Evolutionary conservation across 2,329 filamentous ascomycete genomes (phyloP), one percentile per base, ranked within the genome.

Genomic region (Sordariomycetes sp.): DNA sequence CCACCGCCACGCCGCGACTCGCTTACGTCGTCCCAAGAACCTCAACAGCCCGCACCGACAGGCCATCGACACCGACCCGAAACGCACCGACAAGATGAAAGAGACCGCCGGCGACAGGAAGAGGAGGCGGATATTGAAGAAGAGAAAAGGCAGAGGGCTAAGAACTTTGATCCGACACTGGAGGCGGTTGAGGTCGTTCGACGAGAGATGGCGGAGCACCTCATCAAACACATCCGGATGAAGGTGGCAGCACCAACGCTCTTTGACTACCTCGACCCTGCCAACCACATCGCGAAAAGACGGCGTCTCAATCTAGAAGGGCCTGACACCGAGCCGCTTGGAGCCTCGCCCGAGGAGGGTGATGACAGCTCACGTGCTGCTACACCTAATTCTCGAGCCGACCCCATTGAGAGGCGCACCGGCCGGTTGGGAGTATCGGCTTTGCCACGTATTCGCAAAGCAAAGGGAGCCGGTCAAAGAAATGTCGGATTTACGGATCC

Each of bases 201-300:
- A 55, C 81, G 83, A 56, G 91, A 97, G 68, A 76, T 99, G 66
- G 85, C 82, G 59, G 88, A 95, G 66, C 94, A 95, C 68, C 75
- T 99, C 39, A 83, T 97, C 61, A 83, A 87, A 62, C 90, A 96
- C 67, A 88, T 97, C 65, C 90, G 91, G 64, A 87, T 86, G 52
- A 87, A 92, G 64, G 84, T 97, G 53, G 91, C 89, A 10, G 88
- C 86, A 7, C 90, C 90, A 2, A 80, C 84, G 51, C 76, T 99
- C 42, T 87, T 89, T 62, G 82, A 90, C 50, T 90, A 86, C 65
- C 80, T 99, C 59, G 86, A 96, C 62, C 91, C 94, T 3, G 80
- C 80, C 57, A 87, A 90, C 59, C 90, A 96, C 69, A 76, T 77
- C 2, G 80, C 84, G n/a, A 95, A 89, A 70, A 80, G 92, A 59